These are phyloP conservation scores for Lumnitzera racemosa DNA, from an alignment of 345 rosid species.

Conservation along the genomic window DNA sequence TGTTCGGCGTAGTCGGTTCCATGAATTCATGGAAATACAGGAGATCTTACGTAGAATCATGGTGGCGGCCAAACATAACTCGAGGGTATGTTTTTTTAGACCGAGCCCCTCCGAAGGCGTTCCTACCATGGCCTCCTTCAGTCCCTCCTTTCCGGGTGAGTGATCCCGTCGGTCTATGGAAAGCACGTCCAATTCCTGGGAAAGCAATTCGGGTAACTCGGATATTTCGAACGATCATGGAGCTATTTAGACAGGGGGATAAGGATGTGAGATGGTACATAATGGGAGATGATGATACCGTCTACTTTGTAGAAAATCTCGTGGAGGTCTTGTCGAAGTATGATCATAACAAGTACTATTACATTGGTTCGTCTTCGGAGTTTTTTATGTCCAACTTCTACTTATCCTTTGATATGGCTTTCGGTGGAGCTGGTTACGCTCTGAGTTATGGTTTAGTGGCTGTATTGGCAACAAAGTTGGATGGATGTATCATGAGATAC, in stretches of 20 bases:
- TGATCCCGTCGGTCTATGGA: constrained; percentile 29
- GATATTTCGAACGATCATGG: constrained; percentile 36
- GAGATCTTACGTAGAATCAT: constrained; percentile 41
- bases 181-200: constrained; percentile 19
- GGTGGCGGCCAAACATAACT: constrained; percentile 64
- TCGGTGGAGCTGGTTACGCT: constrained; percentile 66
- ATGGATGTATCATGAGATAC: constrained; percentile 46
- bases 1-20: constrained; percentile 40
- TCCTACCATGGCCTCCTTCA: constrained; percentile 39
- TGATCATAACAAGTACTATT: constrained; percentile 40
- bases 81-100: constrained; percentile 54
- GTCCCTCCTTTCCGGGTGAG: constrained; percentile 41
- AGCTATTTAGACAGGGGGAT: constrained; percentile 26
- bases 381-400: constrained; percentile 21
- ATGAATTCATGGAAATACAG: constrained; percentile 34
- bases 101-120: constrained; percentile 26
- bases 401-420: constrained; percentile 50
- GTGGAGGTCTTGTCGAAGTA: constrained; percentile 29
- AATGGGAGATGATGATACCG: constrained; percentile 52
- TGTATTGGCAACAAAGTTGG: constrained; percentile 29
- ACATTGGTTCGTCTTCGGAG: constrained; percentile 49
- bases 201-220: constrained; percentile 13
- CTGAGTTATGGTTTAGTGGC: constrained; percentile 47
- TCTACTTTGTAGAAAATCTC: constrained; percentile 4
- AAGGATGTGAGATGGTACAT: constrained; percentile 40